A percentile compares a stretch with the other conserved stretches of the same genome.
Conservation (phyloP, 495 filamentous ascomycete genomes). For the Rusavskia elegans region DNA sequence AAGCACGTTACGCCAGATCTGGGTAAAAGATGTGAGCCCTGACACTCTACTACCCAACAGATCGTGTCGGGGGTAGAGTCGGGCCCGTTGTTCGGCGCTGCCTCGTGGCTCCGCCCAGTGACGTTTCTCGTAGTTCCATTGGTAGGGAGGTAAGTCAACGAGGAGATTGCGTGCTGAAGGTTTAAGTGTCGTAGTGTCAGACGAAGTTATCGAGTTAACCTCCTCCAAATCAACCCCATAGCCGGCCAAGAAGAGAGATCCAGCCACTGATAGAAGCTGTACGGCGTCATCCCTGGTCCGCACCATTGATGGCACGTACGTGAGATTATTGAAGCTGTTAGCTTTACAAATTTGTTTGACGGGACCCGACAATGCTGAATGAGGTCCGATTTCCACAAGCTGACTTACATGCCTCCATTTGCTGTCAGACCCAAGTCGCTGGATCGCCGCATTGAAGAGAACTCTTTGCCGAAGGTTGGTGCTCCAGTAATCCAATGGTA, state of each 20-base stretch:
- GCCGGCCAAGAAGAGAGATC: slow-evolving; percentile 12
- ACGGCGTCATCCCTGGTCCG: slow-evolving; percentile 14
- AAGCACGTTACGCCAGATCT: slow-evolving; percentile 20
- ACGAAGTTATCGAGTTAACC: slow-evolving; percentile 1
- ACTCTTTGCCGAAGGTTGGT: slow-evolving; percentile 23
- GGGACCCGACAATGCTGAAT: slow-evolving; percentile 28
- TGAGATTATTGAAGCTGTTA: background rate
- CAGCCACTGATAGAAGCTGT: slow-evolving; percentile 14
- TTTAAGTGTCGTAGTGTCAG: background rate
- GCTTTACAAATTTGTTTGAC: background rate
- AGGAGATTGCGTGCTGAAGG: background rate
- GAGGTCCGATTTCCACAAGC: slow-evolving; percentile 44
- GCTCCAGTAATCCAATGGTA: slow-evolving; percentile 18
- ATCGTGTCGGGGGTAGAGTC: slow-evolving; percentile 19
- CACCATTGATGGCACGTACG: slow-evolving; percentile 16
- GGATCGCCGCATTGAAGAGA: slow-evolving; percentile 11
- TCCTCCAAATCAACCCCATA: slow-evolving; percentile 4
- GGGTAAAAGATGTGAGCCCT: slow-evolving; percentile 15
- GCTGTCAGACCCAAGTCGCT: background rate
- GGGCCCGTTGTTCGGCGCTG: slow-evolving; percentile 17
- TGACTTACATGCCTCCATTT: background rate
- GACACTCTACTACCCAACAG: slow-evolving; percentile 23
- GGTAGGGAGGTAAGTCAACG: slow-evolving; percentile 27
- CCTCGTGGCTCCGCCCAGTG: slow-evolving; percentile 30
- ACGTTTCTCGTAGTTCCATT: slow-evolving; percentile 18